Percentiles rank a stretch among this genome's conserved stretches.
Conservation (phyloP, 257 asterid species). For the Nicotiana sylvestris region DNA sequence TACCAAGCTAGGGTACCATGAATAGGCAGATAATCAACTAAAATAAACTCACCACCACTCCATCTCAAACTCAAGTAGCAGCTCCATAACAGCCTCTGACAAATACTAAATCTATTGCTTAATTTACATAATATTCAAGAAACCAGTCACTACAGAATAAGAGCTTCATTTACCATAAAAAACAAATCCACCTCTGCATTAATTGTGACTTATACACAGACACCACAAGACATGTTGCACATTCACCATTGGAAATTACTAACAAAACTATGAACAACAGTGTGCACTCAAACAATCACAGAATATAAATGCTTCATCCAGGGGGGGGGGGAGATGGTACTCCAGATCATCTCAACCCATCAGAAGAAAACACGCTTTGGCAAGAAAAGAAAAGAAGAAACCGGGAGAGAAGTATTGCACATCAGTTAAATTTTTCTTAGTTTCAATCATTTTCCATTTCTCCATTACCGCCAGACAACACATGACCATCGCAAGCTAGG, state of each 20-base stretch:
- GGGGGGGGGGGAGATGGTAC: background rate
- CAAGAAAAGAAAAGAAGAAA: background rate
- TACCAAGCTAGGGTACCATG: background rate
- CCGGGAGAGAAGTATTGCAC: background rate
- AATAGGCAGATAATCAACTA: background rate
- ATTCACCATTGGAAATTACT: background rate
- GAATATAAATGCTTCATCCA: background rate
- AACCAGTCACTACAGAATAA: background rate
- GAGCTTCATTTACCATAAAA: background rate
- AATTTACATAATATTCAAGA: background rate
- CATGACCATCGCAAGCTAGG: background rate
- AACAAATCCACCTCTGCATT: background rate
- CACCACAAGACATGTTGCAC: conserved; percentile 2
- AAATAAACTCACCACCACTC: background rate
- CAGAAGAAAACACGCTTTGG: background rate
- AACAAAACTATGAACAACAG: background rate
- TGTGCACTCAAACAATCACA: background rate
- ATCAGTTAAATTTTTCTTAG: background rate
- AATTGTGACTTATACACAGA: background rate
- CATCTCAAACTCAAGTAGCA: conserved; percentile 5
- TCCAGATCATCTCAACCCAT: background rate
- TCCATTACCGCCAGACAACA: background rate
- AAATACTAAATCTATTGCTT: background rate
- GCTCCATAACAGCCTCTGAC: background rate
- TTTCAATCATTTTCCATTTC: background rate